Percentiles rank a stretch among this genome's conserved stretches.
phyloP scores from a whole-genome alignment of 805 yeast genomes.

The Pichia nanzhaoensis region DNA sequence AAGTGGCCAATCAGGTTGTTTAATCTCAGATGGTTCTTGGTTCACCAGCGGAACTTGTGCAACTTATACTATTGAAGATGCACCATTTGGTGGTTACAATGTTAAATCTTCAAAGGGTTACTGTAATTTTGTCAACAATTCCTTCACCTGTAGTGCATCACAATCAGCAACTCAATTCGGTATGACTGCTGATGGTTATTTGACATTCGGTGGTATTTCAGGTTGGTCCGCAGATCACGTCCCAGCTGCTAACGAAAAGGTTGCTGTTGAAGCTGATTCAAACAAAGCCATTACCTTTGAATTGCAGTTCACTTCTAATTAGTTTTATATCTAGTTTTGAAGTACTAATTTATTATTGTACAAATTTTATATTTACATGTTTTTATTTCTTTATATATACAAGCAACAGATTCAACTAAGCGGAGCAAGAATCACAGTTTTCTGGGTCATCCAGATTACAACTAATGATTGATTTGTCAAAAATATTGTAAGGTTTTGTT shows the following conservation, averaged over 20 bases:
- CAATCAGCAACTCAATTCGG: conserved; percentile 1
- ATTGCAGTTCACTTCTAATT: neutral
- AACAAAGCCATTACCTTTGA: neutral
- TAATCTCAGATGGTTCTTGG: conserved; percentile 83
- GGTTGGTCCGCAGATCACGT: conserved; percentile 48
- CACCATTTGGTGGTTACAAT: conserved; percentile 64
- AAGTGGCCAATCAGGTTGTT: conserved; percentile 60
- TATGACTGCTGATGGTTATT: neutral
- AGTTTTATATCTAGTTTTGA: neutral
- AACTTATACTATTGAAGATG: conserved; percentile 48
- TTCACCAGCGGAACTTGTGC: conserved; percentile 80
- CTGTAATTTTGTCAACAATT: conserved; percentile 44
- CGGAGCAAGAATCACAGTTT: conserved; percentile 38
- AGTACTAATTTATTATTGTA: neutral
- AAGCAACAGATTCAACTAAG: conserved; percentile 12
- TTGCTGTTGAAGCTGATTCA: neutral
- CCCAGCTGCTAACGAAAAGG: conserved; percentile 28
- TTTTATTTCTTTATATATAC: conserved; percentile 3
- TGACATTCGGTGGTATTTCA: conserved; percentile 56
- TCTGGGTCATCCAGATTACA: conserved; percentile 23
- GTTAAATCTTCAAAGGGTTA: conserved; percentile 64
- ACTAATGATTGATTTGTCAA: conserved; percentile 15
- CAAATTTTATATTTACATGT: neutral
- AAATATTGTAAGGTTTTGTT: conserved; percentile 10
- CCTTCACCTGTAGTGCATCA: conserved; percentile 8